Evolutionary conservation across 2,329 filamentous ascomycete genomes (phyloP).

Genomic region (Monilinia vaccinii-corymbosi): DNA sequence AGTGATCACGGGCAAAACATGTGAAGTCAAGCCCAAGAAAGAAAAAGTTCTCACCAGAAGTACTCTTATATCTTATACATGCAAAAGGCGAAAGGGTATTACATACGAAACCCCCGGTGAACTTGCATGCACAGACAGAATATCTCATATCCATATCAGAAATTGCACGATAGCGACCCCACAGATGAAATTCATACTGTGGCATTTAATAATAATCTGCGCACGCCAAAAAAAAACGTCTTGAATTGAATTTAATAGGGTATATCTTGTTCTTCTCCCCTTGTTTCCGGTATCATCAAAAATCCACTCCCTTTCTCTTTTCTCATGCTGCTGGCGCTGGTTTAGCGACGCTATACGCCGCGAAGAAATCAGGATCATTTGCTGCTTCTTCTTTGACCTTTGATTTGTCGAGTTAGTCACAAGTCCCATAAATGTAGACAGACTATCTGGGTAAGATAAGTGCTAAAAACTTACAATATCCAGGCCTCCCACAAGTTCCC

Average conservation of each 20-base stretch:
- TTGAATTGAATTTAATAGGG: background rate
- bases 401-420: constrained; percentile 9
- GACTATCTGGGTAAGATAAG: background rate
- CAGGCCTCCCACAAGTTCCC: constrained; percentile 83
- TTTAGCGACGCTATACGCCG: constrained; percentile 46
- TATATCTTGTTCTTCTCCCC: background rate
- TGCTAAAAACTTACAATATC: constrained; percentile 68
- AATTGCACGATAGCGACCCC: background rate
- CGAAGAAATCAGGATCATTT: constrained; percentile 74
- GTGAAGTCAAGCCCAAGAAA: no score
- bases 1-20: no score
- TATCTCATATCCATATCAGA: no score
- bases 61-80: background rate
- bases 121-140: no score
- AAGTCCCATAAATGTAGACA: background rate
- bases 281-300: background rate
- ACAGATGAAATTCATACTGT: background rate
- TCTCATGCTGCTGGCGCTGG: constrained; percentile 6
- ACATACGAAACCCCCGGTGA: background rate
- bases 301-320: background rate
- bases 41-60: background rate
- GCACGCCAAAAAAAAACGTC: background rate
- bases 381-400: constrained; percentile 91
- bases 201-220: background rate
- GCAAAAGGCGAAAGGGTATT: background rate